Percentiles rank a stretch among this genome's conserved stretches.
phyloP scores from a whole-genome alignment of 2,329 filamentous ascomycete genomes.

The Sporothrix variecibatus region DNA sequence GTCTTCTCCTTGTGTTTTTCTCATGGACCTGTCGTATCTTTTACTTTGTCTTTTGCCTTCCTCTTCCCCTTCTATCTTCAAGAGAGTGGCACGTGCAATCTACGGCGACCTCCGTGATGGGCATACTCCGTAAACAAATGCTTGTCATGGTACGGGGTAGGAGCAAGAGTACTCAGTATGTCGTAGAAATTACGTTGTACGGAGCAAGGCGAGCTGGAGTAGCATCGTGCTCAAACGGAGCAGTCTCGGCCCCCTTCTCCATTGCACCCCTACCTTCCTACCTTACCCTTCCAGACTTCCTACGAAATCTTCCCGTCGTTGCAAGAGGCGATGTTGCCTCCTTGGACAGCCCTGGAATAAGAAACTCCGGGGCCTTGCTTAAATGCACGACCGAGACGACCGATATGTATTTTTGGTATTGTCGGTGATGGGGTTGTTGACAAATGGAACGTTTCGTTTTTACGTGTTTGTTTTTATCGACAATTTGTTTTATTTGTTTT shows the following conservation, averaged over 20 bases:
- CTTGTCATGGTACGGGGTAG: too few relatives aligned
- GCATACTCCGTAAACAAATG: background rate
- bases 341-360: too few relatives aligned
- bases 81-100: background rate
- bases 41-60: background rate
- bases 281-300: background rate
- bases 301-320: background rate
- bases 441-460: constrained; percentile 9
- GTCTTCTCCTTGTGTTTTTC: too few relatives aligned
- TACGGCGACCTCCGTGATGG: background rate
- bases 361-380: background rate
- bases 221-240: constrained; percentile 5
- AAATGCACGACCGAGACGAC: background rate
- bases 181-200: background rate
- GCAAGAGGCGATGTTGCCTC: background rate
- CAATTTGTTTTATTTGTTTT: background rate
- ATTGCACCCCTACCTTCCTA: background rate
- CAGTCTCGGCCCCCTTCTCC: background rate
- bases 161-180: background rate
- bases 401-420: too few relatives aligned
- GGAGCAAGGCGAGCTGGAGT: background rate
- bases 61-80: background rate
- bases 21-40: background rate
- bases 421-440: background rate
- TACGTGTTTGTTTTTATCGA: background rate